Conservation (phyloP, 2,329 filamentous ascomycete species). For the Grosmannia clavigera region DNA sequence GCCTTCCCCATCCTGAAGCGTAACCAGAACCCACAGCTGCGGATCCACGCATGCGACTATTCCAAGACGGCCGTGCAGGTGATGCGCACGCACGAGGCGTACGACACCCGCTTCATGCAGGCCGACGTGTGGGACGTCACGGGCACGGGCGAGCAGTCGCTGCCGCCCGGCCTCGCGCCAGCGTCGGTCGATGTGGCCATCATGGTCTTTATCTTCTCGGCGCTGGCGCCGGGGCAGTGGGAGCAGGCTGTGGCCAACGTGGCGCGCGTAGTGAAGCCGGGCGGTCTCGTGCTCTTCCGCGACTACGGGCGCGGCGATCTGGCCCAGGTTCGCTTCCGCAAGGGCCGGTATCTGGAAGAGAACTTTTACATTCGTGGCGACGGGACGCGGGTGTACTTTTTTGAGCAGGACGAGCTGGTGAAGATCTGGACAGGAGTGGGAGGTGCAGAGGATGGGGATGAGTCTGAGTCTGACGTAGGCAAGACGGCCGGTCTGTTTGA, state of each 20-base stretch:
- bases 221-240: slow-evolving; percentile 79
- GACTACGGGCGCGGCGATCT: slow-evolving; percentile 95
- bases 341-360: slow-evolving; percentile 83
- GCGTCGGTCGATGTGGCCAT: slow-evolving; percentile 83
- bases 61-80: slow-evolving; percentile 90
- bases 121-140: slow-evolving; percentile 94
- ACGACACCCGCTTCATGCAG: slow-evolving; percentile 55
- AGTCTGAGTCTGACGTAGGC: neutral
- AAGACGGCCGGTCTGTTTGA: slow-evolving; percentile 40
- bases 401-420: slow-evolving; percentile 72
- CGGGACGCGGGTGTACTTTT: slow-evolving; percentile 95
- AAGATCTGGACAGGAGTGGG: slow-evolving; percentile 53
- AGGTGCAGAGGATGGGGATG: slow-evolving; percentile 10
- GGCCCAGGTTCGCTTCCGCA: slow-evolving; percentile 94
- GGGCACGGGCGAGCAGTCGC: slow-evolving; percentile 32
- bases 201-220: slow-evolving; percentile 96
- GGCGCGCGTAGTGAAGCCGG: slow-evolving; percentile 71
- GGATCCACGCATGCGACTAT: slow-evolving; percentile 90
- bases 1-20: slow-evolving; percentile 79
- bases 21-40: slow-evolving; percentile 72
- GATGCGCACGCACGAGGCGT: slow-evolving; percentile 69
- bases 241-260: slow-evolving; percentile 69
- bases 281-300: slow-evolving; percentile 86
- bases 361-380: slow-evolving; percentile 97
- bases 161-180: slow-evolving; percentile 67